Base-by-base conservation (phyloP, 345 rosid genomes). In the Eucalyptus guilfoylei region DNA sequence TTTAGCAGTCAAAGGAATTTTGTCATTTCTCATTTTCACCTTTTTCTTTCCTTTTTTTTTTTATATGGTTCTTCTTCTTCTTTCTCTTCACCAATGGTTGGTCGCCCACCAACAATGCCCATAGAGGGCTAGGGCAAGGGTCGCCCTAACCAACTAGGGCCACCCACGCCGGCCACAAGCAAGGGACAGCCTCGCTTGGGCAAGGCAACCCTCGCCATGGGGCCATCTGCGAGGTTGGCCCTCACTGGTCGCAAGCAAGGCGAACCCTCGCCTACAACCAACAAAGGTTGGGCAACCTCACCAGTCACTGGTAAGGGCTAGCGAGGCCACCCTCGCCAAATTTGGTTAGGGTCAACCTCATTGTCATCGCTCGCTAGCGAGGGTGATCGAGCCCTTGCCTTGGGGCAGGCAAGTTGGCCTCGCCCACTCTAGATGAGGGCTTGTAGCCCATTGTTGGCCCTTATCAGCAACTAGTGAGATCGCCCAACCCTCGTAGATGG, bases 371-470 rank as follows among this genome's bases (percentile, higher is more conserved):
- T 8, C 55, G 0, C 55, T 52, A 19, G 55, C 0, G 0, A 52
- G 24, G 55, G 55, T 8, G 10, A 0, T 52, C 4, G 0, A 52
- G 55, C 4, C 24, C 55, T 7, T 0, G 4, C 2, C 0, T 7
- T 7, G 0, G 0, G 24, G 4, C 0, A 19, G 0, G 55, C 10
- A 1, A 4, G 24, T 3, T 52, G 24, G 55, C 55, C 24, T 19
- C 0, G 1, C 0, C 24, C 24, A 17, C 1, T 7, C 0, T 1
- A 0, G 0, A 0, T 1, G 9, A 50, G 55, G 4, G 55, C 55
- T 50, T 50, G 23, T 1, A 50, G 55, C 55, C 23, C 55, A 17
- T 50, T 0, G 0, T 0, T 0, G 0, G 0, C 55, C 55, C 55
- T 52, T 52, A 52, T 24, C 0, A 1, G 24, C 1, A 0, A 52